phyloP scores from a whole-genome alignment of 139 green algal species.

The Picochlorum sp. region DNA sequence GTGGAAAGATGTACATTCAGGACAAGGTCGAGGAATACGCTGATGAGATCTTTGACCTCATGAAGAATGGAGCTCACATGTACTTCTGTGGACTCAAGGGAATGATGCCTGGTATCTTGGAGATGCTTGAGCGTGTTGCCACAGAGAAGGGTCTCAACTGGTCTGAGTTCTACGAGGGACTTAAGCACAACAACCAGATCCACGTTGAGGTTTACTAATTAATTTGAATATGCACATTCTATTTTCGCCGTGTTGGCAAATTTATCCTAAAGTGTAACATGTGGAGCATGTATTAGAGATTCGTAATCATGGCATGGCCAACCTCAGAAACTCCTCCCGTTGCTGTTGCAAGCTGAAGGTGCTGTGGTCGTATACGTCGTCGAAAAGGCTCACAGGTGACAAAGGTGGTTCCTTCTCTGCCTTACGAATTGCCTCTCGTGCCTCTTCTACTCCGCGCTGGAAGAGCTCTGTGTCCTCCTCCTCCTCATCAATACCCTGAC shows the following conservation, averaged over 20 bases:
- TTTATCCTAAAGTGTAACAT: no score
- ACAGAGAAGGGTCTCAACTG: conserved; percentile 80
- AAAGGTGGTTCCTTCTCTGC: conserved; percentile 55
- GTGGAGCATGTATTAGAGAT: not conserved
- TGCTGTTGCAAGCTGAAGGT: conserved; percentile 63
- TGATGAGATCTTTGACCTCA: conserved; percentile 94
- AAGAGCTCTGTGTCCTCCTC: not conserved
- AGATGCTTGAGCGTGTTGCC: conserved; percentile 92
- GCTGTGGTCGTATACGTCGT: conserved; percentile 69
- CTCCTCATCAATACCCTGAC: not conserved
- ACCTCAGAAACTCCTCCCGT: conserved; percentile 23
- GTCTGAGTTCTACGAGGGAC: conserved; percentile 74
- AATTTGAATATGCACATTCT: not conserved
- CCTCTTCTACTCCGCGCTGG: conserved; percentile 20
- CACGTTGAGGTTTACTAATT: conserved; percentile 94
- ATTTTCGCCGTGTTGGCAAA: not conserved
- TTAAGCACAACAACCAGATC: conserved; percentile 86
- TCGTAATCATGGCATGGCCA: not conserved
- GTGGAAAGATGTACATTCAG: conserved; percentile 69
- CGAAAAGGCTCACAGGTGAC: conserved; percentile 55
- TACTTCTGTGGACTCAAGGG: conserved; percentile 99
- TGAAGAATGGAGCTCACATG: conserved; percentile 94
- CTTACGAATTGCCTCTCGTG: conserved; percentile 48
- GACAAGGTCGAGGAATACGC: conserved; percentile 96
- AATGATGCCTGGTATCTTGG: conserved; percentile 97